Percentiles rank a stretch among this genome's conserved stretches.
Evolutionary conservation across 441 rosid species (phyloP).

Genomic region (Bruguiera hainesii): DNA sequence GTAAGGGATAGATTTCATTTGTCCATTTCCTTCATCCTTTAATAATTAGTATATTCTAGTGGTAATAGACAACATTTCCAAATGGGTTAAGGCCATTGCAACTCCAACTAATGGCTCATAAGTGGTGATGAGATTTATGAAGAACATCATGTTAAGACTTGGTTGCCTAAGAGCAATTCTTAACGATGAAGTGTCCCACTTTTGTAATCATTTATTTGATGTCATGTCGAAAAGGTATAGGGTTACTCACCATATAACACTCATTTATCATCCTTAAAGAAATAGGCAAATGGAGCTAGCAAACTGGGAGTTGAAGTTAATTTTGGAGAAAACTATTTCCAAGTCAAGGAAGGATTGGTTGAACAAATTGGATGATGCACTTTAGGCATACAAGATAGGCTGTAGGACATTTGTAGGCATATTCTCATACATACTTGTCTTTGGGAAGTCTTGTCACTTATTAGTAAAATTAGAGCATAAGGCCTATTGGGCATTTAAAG

Average conservation of each 20-base stretch:
- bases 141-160: neutral
- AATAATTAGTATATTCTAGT: too few relatives aligned
- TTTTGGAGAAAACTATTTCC: too few relatives aligned
- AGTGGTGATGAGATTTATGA: neutral
- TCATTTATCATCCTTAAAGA: too few relatives aligned
- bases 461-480: neutral
- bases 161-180: neutral
- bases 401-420: neutral
- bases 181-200: neutral
- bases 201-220: neutral
- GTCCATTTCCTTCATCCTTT: too few relatives aligned
- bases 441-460: neutral
- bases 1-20: too few relatives aligned
- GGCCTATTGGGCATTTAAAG: too few relatives aligned
- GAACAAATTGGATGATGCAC: neutral
- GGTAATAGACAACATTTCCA: too few relatives aligned
- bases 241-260: neutral
- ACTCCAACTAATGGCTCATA: too few relatives aligned
- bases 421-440: neutral
- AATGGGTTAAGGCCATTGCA: too few relatives aligned
- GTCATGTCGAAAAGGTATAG: neutral
- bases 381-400: neutral
- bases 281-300: neutral
- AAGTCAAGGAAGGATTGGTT: neutral
- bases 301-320: neutral